These are phyloP conservation scores for Xylaria palmicola DNA, from an alignment of 495 filamentous ascomycete genomes.

Conservation along the genomic window DNA sequence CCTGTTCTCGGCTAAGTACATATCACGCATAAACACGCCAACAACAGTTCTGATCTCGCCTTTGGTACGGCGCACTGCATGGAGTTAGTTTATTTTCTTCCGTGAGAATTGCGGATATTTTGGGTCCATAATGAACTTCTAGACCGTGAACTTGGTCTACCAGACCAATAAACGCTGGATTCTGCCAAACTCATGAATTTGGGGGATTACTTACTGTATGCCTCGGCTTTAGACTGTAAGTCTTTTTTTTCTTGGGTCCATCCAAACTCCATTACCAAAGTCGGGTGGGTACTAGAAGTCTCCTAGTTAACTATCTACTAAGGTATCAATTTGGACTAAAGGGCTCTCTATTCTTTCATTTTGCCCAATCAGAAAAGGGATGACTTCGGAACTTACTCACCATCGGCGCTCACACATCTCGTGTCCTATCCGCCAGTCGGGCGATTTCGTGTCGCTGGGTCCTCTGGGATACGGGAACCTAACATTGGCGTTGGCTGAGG, in stretches of 20 bases:
- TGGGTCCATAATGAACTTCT: background rate
- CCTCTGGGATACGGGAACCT: background rate
- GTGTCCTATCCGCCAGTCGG: background rate
- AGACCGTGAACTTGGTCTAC: background rate
- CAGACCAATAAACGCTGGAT: background rate
- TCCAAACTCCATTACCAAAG: background rate
- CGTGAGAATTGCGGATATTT: background rate
- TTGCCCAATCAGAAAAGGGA: no score
- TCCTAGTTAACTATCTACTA: no score
- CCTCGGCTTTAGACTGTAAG: background rate
- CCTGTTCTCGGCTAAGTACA: background rate
- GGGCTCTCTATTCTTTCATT: no score
- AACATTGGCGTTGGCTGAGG: background rate
- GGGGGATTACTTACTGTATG: background rate
- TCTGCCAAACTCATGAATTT: background rate
- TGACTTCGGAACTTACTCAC: no score
- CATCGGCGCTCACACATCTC: background rate
- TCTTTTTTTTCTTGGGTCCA: background rate
- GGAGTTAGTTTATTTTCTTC: background rate
- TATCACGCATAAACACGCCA: background rate
- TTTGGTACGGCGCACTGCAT: background rate
- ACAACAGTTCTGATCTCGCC: slow-evolving; percentile 1
- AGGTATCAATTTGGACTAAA: no score
- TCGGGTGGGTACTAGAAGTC: background rate
- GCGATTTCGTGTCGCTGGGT: background rate